Base-by-base conservation (phyloP, 306 rosid species). In the Inga oerstediana region DNA sequence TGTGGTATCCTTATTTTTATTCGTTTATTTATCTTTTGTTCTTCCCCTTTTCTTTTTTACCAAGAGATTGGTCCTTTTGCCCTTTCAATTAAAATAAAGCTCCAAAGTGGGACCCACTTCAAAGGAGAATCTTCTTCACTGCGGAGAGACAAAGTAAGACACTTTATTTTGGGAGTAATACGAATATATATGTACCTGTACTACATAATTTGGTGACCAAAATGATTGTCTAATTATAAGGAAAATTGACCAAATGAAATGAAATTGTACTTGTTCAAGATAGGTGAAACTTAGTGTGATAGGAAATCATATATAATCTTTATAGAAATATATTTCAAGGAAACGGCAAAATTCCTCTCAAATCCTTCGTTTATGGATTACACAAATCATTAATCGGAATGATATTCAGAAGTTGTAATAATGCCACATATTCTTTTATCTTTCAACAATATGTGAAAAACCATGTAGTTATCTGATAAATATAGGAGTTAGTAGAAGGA, bases 141-240 rank as follows among this genome's bases (percentile, higher is more conserved):
- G 32, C 52, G 10, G 20, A 43, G 4, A 44, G 71, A 48, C 74
- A 46, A 54, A 44, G 89, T 27, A 82, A 72, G 72, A 34, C 46
- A 7, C 12, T 70, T 19, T 77, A 62, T 67, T 34, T 85, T 49
- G 10, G 27, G 5, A 30, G 77, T 64, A 44, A 56, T 78, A 77
- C 35, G 64, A 71, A 61, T 61, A 24, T 62, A 73, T 59, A 58
- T 72, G 82, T 79, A 82, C 80, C 76, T 75, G 80, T 81, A 82
- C 80, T 78, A n/a, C 1, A 59, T 8, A 66, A 62, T 81, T 68
- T 72, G 83, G 80, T 56, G 80, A 66, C 58, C 51, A 78, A 72
- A 87, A 93, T 91, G 90, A 88, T 92, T 83, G 81, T 73, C 74
- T 80, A 88, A 91, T 89, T 84, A 93, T 84, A 82, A 52, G 72